Base-by-base conservation (phyloP, 192 early-diverging fungal genomes). In the Funneliformis geosporum region DNA sequence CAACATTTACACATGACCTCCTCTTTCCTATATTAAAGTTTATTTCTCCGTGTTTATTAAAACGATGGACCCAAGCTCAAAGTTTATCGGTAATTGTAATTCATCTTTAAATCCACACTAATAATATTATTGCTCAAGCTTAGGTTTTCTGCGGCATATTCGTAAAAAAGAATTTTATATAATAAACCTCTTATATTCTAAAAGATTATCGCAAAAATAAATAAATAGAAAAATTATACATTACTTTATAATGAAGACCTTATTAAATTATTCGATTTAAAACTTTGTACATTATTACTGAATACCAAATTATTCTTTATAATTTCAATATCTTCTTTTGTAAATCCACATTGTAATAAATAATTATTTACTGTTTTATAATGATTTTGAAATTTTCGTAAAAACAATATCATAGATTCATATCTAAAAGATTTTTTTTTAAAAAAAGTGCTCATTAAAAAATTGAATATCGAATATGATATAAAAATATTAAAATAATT, bases 301-400 rank as follows among this genome's bases (percentile, higher is more conserved):
- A 69, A 40, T 23, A 69, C 14, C 21, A 69, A 42, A 69, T 69
- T 69, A 40, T 69, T 42, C 40, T 69, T 69, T 42, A 69, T 69
- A 40, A 0, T 16, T 69, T 69, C 38, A n/a, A 69, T 42, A 40
- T 69, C 67, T 21, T 33, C 8, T 40, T 7, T 33, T 5, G 28
- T 69, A 33, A 69, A 69, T 14, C 67, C n/a, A 40, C 40, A 33
- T 43, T 69, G 28, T 2, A n/a, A 40, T 69, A 69, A 42, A 43
- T 69, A 69, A 40, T 33, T 69, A 38, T 69, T 39, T 40, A 69
- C 67, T 16, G 38, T 21, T 40, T 42, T 23, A 42, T 69, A 69
- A 33, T 43, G n/a, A 33, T 33, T 21, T 40, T 69, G n/a, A 42
- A 69, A 69, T 40, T 33, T 33, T 69, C 18, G 16, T 69, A 69